A percentile compares a stretch with the other conserved stretches of the same genome.
Conservation (phyloP, 139 green algal species). For the Desmodesmus armatus region DNA sequence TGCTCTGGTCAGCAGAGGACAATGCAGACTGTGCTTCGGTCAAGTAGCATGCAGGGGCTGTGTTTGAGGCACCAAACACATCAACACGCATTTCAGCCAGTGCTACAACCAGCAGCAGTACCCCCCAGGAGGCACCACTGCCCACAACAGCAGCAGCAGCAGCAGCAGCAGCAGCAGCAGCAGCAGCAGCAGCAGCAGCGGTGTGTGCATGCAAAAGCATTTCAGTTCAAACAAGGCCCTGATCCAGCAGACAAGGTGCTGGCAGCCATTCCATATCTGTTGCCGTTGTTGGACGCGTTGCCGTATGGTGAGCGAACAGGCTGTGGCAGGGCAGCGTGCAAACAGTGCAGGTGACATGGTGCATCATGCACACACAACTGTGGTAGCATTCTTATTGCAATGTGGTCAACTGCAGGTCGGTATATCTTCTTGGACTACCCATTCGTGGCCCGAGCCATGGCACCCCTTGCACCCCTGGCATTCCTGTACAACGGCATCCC, state of each 20-base stretch:
- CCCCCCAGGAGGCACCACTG: conserved; percentile 1
- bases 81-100: no score
- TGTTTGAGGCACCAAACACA: no score
- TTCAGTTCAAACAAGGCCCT: conserved; percentile 28
- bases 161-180: not conserved
- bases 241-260: conserved; percentile 33
- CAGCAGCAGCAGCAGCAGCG: not conserved
- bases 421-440: conserved; percentile 72
- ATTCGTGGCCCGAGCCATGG: conserved; percentile 63
- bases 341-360: not conserved
- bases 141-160: not conserved
- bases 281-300: conserved; percentile 68
- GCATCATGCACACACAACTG: not conserved
- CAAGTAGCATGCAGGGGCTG: no score
- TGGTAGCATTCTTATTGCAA: not conserved
- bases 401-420: conserved; percentile 48
- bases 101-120: no score
- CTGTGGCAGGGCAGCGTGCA: not conserved
- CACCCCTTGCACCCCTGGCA: conserved; percentile 57
- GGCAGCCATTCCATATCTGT: conserved; percentile 62
- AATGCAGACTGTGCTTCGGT: no score
- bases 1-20: no score
- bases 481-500: conserved; percentile 65
- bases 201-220: conserved; percentile 6
- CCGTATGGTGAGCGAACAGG: conserved; percentile 58